Base-by-base conservation (phyloP, 495 filamentous ascomycete genomes). In the Talaromyces stipitatus region DNA sequence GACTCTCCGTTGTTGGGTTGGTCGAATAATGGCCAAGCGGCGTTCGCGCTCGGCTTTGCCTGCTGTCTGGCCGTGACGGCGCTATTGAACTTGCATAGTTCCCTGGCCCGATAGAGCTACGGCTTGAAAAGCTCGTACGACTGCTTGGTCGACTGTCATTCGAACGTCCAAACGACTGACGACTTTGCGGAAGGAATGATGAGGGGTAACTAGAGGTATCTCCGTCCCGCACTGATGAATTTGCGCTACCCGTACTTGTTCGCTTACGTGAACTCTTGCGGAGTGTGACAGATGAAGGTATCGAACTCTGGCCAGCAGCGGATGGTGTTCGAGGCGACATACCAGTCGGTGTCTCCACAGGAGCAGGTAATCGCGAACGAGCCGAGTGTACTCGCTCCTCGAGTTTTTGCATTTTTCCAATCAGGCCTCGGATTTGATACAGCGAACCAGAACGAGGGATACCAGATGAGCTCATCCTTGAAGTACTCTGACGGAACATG, bases 341-440 rank as follows among this genome's bases (percentile, higher is more conserved):
- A 26, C 86, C 85, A n/a, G 92, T 90, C 4, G 94, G 91, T 2
- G 89, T 92, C 50, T 74, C 81, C 12, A 82, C 82, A 9, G 89
- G 89, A 4, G 83, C 88, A 1, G 94, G 94, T 2, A 98, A 81
- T 68, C 96, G 95, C 29, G 91, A 95, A 59, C 90, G 84, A 23
- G 89, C 94, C n/a, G 87, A 90, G 50, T 97, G 91, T 6, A 98
- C 91, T 28, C 92, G 80, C 57, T 92, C 87, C 69, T 97, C 95
- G 38, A 98, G 83, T 60, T 87, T 85, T 69, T 96, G 90, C 95
- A 98, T 97, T 71, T 97, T 94, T 22, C 89, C 91, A 56, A 92
- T 94, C 54, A 98, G 82, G 2, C 85, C 86, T 24, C 94, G 90
- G 64, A 97, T 92, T 64, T 98, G 94, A 56, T 87, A 88, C 28